Conservation (phyloP, 495 filamentous ascomycete species). For the Cenococcum geophilum region DNA sequence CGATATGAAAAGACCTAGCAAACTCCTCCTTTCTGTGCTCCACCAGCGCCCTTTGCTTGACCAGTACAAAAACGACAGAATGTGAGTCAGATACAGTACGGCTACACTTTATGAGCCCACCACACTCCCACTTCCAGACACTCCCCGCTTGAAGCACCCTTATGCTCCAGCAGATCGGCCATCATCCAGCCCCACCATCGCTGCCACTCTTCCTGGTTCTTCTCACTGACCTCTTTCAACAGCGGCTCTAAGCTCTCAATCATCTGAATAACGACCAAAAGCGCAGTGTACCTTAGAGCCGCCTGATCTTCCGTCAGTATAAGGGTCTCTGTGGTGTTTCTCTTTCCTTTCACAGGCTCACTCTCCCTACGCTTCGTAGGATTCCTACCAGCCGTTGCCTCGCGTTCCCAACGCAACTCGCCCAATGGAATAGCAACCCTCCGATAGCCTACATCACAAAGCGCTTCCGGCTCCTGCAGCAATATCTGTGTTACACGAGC, state of each 20-base stretch:
- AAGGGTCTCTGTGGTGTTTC: conserved; percentile 12
- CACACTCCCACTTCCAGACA: conserved; percentile 92
- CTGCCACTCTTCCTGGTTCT: conserved; percentile 89
- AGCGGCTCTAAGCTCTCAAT: conserved; percentile 83
- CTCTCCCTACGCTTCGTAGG: conserved; percentile 22
- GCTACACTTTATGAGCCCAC: conserved; percentile 70
- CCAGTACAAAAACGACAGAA: conserved; percentile 11
- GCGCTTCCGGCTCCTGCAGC: conserved; percentile 66
- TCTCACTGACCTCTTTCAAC: conserved; percentile 72
- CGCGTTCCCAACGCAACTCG: conserved; percentile 82
- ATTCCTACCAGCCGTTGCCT: conserved; percentile 48
- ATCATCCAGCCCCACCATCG: conserved; percentile 84
- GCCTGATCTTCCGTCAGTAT: conserved; percentile 64
- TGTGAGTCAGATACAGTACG: conserved; percentile 30
- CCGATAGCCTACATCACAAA: conserved; percentile 64
- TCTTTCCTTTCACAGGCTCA: conserved; percentile 37
- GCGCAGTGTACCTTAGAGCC: conserved; percentile 69
- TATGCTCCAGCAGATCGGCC: conserved; percentile 70
- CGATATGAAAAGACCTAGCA: conserved; percentile 55
- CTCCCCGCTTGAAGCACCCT: conserved; percentile 75
- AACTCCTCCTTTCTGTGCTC: conserved; percentile 9
- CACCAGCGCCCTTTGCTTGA: conserved; percentile 15
- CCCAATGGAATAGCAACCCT: conserved; percentile 81
- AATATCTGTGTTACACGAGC: conserved; percentile 70
- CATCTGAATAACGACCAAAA: conserved; percentile 76